A percentile compares a stretch with the other conserved stretches of the same genome.
phyloP scores from a whole-genome alignment of 345 rosid genomes.

The Citrus unshiu region DNA sequence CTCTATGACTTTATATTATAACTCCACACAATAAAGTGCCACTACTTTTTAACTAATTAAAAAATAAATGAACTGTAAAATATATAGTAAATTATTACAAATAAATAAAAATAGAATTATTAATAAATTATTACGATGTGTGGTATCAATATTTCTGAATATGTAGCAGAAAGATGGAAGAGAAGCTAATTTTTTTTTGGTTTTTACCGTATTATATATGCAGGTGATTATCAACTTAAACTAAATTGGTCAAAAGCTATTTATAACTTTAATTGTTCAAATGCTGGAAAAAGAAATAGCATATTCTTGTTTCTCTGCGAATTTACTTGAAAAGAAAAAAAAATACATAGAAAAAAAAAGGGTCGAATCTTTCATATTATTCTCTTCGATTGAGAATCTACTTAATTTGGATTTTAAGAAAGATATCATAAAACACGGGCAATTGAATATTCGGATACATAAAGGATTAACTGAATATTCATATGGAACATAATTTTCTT shows the following conservation, averaged over 20 bases:
- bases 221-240: not conserved
- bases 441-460: not conserved
- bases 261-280: not conserved
- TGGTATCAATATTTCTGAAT: no score
- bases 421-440: not conserved
- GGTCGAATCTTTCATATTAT: not conserved
- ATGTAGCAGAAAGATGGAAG: no score
- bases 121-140: no score
- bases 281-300: not conserved
- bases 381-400: not conserved
- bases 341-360: not conserved
- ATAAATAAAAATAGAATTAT: no score
- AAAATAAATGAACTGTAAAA: no score
- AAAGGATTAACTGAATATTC: not conserved
- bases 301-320: not conserved
- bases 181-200: not conserved
- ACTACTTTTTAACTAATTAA: no score
- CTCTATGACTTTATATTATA: no score
- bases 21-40: no score
- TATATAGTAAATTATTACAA: no score
- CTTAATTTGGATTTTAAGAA: not conserved
- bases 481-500: not conserved
- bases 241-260: constrained; percentile 2
- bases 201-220: not conserved
- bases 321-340: not conserved